These are phyloP conservation scores for Lodderomyces elongisporus DNA, from an alignment of 1,139 yeast genomes.

Conservation along the genomic window DNA sequence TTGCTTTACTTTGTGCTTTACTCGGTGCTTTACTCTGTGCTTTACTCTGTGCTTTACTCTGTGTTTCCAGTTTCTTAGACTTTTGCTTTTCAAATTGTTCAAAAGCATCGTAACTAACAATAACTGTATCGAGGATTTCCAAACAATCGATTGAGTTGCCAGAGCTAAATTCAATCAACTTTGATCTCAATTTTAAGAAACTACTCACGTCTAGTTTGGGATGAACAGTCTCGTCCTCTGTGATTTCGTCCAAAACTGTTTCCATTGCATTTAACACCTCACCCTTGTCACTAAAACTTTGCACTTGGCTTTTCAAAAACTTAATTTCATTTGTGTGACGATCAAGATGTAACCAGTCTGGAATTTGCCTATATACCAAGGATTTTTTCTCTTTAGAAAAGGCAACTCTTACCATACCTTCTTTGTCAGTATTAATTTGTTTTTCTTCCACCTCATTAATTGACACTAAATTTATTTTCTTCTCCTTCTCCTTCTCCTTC, in stretches of 20 bases:
- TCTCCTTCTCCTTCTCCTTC: not conserved
- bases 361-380: constrained; percentile 10
- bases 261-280: constrained; percentile 3
- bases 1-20: too few relatives aligned
- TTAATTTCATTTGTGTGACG: constrained; percentile 6
- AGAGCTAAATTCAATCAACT: constrained; percentile 7
- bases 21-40: constrained; percentile 8
- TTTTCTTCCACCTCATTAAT: not conserved
- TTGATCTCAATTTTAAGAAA: constrained; percentile 6
- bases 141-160: constrained; percentile 9
- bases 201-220: constrained; percentile 4
- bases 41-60: constrained; percentile 6
- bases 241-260: constrained; percentile 2
- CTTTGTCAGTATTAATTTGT: too few relatives aligned
- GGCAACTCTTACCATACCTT: too few relatives aligned
- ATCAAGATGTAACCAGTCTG: constrained; percentile 10
- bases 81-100: constrained; percentile 4
- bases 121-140: constrained; percentile 11
- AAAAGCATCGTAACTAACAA: constrained; percentile 9
- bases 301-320: constrained; percentile 5
- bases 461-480: not conserved
- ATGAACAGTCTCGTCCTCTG: constrained; percentile 1
- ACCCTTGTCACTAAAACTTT: constrained; percentile 6
- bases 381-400: too few relatives aligned
- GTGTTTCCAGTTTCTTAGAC: not conserved